Evolutionary conservation across 306 rosid species (phyloP).

Genomic region (Leucaena leucocephala): DNA sequence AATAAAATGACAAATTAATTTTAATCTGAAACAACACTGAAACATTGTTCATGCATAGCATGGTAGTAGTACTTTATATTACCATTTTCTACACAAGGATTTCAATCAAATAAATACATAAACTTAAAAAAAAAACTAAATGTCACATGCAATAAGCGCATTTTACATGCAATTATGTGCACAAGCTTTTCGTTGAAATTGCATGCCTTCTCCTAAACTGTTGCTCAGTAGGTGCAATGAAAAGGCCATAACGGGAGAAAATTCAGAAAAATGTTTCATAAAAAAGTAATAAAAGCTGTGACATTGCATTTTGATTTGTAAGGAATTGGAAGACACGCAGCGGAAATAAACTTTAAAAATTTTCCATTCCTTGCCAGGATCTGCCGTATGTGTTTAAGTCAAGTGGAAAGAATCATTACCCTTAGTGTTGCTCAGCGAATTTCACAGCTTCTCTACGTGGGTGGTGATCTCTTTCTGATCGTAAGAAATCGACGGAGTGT

Average conservation of each 20-base stretch:
- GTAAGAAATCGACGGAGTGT: too few species aligned
- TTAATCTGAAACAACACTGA: background rate
- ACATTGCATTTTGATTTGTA: background rate
- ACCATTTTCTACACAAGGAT: background rate
- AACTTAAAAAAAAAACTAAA: background rate
- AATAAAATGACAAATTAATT: conserved; percentile 16
- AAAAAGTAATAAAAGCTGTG: background rate
- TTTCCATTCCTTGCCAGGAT: too few species aligned
- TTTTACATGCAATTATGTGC: background rate
- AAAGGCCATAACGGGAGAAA: background rate
- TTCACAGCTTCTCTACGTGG: too few species aligned
- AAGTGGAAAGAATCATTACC: too few species aligned
- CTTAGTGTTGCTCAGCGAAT: too few species aligned
- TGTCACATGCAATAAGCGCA: background rate
- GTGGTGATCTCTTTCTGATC: too few species aligned
- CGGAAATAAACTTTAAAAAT: too few species aligned
- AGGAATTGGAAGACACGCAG: too few species aligned
- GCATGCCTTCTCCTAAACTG: background rate
- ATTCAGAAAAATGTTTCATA: background rate
- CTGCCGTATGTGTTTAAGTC: too few species aligned
- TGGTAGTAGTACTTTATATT: background rate
- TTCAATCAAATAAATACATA: background rate
- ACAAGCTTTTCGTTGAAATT: background rate
- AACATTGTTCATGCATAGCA: background rate
- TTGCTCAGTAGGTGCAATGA: background rate